These are phyloP conservation scores for Oenanthe javanica DNA, from an alignment of 140 eudicot species.

Conservation along the genomic window DNA sequence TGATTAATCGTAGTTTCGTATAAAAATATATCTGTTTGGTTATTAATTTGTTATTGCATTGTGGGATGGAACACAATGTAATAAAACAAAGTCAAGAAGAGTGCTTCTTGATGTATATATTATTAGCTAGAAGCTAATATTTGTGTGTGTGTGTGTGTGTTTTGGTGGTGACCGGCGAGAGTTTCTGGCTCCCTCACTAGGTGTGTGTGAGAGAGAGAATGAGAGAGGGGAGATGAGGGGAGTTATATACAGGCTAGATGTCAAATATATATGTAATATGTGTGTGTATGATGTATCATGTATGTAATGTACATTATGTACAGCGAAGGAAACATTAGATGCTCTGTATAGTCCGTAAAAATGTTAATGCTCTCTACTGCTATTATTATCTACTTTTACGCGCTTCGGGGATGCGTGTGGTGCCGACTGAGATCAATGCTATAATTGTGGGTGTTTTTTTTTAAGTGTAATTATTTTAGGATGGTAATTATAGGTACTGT, in stretches of 20 bases:
- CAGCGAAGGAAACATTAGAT: constrained; percentile 4
- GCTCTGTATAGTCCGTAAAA: constrained; percentile 1
- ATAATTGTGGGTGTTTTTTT: neutral
- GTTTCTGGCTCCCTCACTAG: neutral
- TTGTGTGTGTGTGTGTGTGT: neutral
- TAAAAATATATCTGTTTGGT: neutral
- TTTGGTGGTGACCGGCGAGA: neutral
- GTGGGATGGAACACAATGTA: too few relatives aligned
- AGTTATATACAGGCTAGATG: neutral
- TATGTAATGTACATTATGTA: neutral
- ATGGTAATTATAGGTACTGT: too few relatives aligned
- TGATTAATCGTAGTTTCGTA: too few relatives aligned
- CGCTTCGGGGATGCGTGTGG: neutral
- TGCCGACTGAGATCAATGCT: neutral
- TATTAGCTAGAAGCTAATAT: neutral
- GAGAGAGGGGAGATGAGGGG: neutral
- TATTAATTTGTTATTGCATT: neutral
- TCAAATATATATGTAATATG: too few relatives aligned
- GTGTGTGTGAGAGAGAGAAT: neutral
- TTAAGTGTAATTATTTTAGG: neutral
- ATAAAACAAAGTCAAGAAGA: neutral
- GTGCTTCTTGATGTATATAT: neutral
- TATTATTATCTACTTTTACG: neutral
- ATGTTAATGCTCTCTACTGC: neutral
- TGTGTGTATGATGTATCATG: neutral